These are phyloP conservation scores for Fusarium anthophilum DNA, from an alignment of 2,329 filamentous ascomycete species.

Conservation along the genomic window DNA sequence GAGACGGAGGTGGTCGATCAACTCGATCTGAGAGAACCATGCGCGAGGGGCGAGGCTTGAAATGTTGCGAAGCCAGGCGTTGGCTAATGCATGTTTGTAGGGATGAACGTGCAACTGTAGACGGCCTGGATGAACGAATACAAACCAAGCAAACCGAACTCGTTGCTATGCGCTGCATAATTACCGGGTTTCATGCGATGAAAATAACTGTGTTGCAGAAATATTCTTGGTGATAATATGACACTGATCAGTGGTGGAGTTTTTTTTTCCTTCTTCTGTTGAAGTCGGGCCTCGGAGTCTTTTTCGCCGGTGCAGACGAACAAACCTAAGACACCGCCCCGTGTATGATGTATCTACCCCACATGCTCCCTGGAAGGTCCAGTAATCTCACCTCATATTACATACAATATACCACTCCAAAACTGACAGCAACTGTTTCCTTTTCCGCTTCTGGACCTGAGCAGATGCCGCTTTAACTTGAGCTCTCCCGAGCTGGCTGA, in stretches of 20 bases:
- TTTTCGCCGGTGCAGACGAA: slow-evolving; percentile 16
- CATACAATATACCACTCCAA: too few relatives aligned
- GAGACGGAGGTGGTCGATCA: slow-evolving; percentile 50
- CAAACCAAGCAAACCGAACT: slow-evolving; percentile 42
- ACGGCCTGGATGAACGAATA: slow-evolving; percentile 22
- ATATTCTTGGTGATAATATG: neutral
- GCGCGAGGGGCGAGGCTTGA: slow-evolving; percentile 58
- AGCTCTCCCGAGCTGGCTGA: too few relatives aligned
- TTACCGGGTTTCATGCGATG: neutral
- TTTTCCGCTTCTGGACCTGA: too few relatives aligned
- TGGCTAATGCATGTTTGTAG: slow-evolving; percentile 48
- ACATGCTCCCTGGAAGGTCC: neutral
- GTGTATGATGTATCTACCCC: neutral
- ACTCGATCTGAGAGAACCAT: slow-evolving; percentile 68
- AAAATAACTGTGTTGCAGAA: neutral
- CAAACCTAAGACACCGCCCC: neutral
- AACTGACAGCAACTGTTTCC: too few relatives aligned
- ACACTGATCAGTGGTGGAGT: neutral
- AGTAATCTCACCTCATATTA: neutral
- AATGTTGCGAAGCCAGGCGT: slow-evolving; percentile 50
- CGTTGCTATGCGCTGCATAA: slow-evolving; percentile 37
- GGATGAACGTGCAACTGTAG: slow-evolving; percentile 14
- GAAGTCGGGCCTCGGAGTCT: slow-evolving; percentile 34
- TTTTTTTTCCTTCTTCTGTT: slow-evolving; percentile 3
- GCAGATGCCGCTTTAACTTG: too few relatives aligned